These are phyloP conservation scores for Camellia oleifera DNA, from an alignment of 179 eudicot species.

Conservation along the genomic window DNA sequence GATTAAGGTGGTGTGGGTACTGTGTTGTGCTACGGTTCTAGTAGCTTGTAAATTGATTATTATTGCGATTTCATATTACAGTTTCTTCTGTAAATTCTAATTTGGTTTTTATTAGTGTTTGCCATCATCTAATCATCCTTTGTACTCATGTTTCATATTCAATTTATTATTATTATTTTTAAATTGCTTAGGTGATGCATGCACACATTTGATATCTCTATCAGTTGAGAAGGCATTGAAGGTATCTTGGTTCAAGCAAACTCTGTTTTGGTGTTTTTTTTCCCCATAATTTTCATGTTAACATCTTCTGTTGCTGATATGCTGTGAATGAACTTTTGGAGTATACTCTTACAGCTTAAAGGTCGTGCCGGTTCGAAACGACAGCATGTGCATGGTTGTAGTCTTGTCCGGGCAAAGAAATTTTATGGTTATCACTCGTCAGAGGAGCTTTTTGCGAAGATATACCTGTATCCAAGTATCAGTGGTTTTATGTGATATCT, in stretches of 20 bases:
- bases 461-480: slow-evolving; percentile 80
- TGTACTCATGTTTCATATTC: background rate
- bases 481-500: background rate
- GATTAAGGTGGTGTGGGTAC: background rate
- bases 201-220: slow-evolving; percentile 47
- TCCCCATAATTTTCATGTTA: background rate
- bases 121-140: background rate
- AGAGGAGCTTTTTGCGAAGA: slow-evolving; percentile 84
- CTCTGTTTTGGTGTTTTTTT: background rate
- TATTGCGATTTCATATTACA: background rate
- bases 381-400: slow-evolving; percentile 94
- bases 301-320: slow-evolving; percentile 14
- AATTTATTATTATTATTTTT: background rate
- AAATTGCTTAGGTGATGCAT: slow-evolving; percentile 44
- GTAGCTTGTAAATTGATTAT: background rate
- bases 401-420: slow-evolving; percentile 72
- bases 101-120: background rate
- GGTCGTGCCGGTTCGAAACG: slow-evolving; percentile 80
- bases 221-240: slow-evolving; percentile 85
- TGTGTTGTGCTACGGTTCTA: background rate
- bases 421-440: slow-evolving; percentile 81
- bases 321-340: slow-evolving; percentile 10
- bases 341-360: slow-evolving; percentile 53
- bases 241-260: slow-evolving; percentile 37
- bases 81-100: background rate